Base-by-base conservation (phyloP, 805 yeast genomes). In the Metschnikowia noctiluminum region DNA sequence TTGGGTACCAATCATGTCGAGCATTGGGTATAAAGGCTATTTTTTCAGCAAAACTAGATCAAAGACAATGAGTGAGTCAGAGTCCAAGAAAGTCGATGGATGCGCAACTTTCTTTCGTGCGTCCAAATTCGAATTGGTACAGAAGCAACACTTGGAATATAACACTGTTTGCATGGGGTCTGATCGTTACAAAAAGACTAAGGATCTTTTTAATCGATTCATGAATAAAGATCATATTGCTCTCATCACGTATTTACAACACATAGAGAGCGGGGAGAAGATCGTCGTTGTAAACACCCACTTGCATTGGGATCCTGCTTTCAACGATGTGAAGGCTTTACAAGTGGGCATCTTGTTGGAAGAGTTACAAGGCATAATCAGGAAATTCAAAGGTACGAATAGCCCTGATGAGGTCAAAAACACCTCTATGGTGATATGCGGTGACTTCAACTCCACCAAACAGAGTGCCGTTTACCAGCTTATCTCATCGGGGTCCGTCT, bases 231-330 rank as follows among this genome's bases (percentile, higher is more conserved):
- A 94, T 69, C 89, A 94, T 61, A 82, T 94, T 61, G 98, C 97
- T 7, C 73, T 88, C 43, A 80, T 89, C 42, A 73, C 87, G 13
- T 79, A 84, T 48, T 78, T 94, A 56, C 89, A 88, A 62, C 94
- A 87, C 61, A 65, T 74, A 32, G 78, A 77, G 46, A 80, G 91
- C 6, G 89, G 91, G 14, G 87, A 85, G 63, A 78, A 79, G 53
- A 69, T 92, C 35, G 76, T 88, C 56, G 74, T 89, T 35, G 90
- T 87, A 3, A 92, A 90, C 61, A 92, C 98, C 0, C 99, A 94
- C 76, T 80, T 94, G 65, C 97, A 92, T 66, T 94, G 99, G 98
- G 97, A 94, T 72, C 99, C 99, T 4, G 89, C 87, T 43, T 88
- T 84, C 63, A 89, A 89, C 64, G 99, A 94, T 69, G 99, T 94